These are phyloP conservation scores for Diaporthe australafricana DNA, from an alignment of 2,329 filamentous ascomycete species.

Conservation along the genomic window DNA sequence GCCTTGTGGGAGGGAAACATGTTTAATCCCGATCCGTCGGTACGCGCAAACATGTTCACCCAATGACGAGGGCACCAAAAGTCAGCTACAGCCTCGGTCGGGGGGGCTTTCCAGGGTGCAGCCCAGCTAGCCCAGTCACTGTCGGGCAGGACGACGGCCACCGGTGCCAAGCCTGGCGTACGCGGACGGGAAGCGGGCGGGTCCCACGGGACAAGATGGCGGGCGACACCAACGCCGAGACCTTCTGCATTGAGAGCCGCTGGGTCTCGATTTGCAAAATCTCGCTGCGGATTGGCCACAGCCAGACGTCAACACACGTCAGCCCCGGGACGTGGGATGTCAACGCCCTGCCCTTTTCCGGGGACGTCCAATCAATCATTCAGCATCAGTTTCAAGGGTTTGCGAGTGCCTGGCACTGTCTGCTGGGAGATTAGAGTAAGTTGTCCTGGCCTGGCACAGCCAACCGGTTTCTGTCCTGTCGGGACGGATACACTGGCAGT, in stretches of 20 bases:
- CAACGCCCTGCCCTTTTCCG: neutral
- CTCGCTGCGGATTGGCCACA: neutral
- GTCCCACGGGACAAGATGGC: conserved; percentile 1
- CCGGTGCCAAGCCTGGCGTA: conserved; percentile 13
- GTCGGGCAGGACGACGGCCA: conserved; percentile 8
- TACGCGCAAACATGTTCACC: conserved; percentile 8
- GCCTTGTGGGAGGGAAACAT: conserved; percentile 20
- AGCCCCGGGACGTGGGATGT: conserved; percentile 19
- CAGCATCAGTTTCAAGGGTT: neutral
- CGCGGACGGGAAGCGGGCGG: conserved; percentile 20
- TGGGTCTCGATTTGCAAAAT: conserved; percentile 3
- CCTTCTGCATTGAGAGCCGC: neutral
- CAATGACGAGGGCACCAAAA: conserved; percentile 2
- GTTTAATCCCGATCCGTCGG: conserved; percentile 9
- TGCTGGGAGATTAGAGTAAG: neutral
- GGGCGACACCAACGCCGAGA: conserved; percentile 1
- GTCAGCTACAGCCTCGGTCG: conserved; percentile 2
- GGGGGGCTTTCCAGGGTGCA: neutral
- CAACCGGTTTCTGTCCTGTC: no score
- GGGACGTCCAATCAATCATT: conserved; percentile 6
- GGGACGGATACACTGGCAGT: no score
- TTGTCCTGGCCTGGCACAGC: no score
- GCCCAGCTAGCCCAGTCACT: neutral
- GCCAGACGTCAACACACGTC: conserved; percentile 2
- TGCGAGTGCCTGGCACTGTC: neutral